phyloP scores from a whole-genome alignment of 1,284 basidiomycete species.

The Tremellales sp. region DNA sequence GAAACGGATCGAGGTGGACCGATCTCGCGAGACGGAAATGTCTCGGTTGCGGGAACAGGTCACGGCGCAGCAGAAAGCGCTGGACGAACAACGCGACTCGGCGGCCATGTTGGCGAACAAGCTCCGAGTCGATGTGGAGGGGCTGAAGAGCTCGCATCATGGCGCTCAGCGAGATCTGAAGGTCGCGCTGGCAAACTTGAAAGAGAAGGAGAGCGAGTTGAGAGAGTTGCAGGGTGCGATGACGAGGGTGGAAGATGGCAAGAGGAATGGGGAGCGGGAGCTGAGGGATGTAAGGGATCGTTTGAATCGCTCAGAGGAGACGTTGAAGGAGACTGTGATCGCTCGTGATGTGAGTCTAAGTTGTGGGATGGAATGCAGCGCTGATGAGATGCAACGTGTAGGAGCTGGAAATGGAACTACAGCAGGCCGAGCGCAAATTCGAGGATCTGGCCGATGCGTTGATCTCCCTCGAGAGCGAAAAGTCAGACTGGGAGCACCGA shows the following conservation, averaged over 20 bases:
- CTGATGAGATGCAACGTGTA: constrained; percentile 44
- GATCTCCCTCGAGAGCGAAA: constrained; percentile 76
- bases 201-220: constrained; percentile 53
- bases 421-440: constrained; percentile 61
- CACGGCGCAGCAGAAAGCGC: constrained; percentile 30
- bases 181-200: constrained; percentile 53
- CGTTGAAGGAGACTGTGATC: constrained; percentile 60
- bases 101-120: constrained; percentile 41
- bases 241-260: constrained; percentile 65
- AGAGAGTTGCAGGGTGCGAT: constrained; percentile 57
- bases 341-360: constrained; percentile 63
- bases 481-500: constrained; percentile 68
- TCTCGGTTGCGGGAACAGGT: constrained; percentile 67
- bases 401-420: constrained; percentile 71
- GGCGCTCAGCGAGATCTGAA: constrained; percentile 54
- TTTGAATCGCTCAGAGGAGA: constrained; percentile 65
- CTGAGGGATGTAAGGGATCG: constrained; percentile 66
- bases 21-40: constrained; percentile 82
- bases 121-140: constrained; percentile 48
- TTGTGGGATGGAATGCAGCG: background rate
- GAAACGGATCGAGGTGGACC: constrained; percentile 75
- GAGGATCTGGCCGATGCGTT: constrained; percentile 83
- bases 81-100: constrained; percentile 36
- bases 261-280: constrained; percentile 68
- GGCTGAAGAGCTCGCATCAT: constrained; percentile 54